Evolutionary conservation across 805 yeast species (phyloP), one percentile per base, ranked within the genome.

Genomic region (Candida sanyiensis): DNA sequence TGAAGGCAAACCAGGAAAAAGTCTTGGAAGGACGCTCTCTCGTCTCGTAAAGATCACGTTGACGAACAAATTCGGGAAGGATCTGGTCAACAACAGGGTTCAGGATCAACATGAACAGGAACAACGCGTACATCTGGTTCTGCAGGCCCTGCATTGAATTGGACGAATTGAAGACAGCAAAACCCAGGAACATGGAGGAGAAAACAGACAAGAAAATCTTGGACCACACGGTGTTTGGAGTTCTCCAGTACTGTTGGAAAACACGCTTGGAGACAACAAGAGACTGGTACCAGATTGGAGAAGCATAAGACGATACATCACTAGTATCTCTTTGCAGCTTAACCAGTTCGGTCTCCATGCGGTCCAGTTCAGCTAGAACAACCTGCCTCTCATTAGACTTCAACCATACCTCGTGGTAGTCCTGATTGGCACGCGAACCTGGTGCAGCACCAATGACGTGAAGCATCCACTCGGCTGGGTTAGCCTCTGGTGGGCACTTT

Each of bases 381-480:
- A 69, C 77, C 38, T 61, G 52, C 50, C 72, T 74, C 57, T 86
- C 88, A 1, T 62, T 60, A 24, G 95, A 84, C 34, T 71, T 69
- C 57, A 72, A 61, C 96, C 96, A 85, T 36, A 82, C 86, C 52
- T 83, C 80, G 54, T 75, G 69, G 53, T 80, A 83, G 58, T 83
- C 84, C 61, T 78, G 84, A 33, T 68, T 68, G 13, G 87, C 83
- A 49, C 75, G 80, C 24, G 85, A 75, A 39, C 87, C 88, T 6
- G 88, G 88, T 27, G 88, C 87, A 39, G 88, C 88, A 52, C 89
- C 88, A 52, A 81, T 82, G 46, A 80, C 83, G 46, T 83, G 83
- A 61, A 87, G 67, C 95, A 87, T 87, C 94, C 94, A 87, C 64
- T 86, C 95, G 12, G 89, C 90, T 23, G 90, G 93, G 48, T 83